Conservation (phyloP, 768 basidiomycete genomes). For the Lentinula raphanica region DNA sequence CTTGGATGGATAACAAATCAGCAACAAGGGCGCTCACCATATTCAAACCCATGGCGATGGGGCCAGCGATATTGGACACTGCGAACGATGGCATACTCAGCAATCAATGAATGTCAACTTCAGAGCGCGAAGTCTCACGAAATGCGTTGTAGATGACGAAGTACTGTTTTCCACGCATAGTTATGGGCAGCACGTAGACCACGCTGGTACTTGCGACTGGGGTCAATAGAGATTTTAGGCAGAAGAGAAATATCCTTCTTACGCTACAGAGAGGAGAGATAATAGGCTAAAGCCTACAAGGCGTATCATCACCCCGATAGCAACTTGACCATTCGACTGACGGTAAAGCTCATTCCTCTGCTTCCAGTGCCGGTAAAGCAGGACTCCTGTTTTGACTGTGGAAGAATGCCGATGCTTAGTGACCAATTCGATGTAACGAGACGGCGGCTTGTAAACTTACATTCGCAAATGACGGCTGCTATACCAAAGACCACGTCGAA, state of each 20-base stretch:
- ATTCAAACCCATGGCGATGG: not conserved
- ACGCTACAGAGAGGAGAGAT: not conserved
- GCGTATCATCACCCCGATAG: not conserved
- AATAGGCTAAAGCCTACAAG: not conserved
- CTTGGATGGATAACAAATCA: not conserved
- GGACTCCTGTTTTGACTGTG: not conserved
- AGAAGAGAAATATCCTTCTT: not conserved
- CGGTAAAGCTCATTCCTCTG: not conserved
- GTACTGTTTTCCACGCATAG: not conserved
- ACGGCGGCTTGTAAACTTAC: not conserved
- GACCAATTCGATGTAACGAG: not conserved
- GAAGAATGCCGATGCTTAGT: not conserved
- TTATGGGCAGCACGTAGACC: not conserved
- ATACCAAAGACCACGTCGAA: not conserved
- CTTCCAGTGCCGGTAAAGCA: constrained; percentile 1
- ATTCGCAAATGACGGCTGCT: not conserved
- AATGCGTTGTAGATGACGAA: not conserved
- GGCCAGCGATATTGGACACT: not conserved
- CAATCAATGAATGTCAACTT: not conserved
- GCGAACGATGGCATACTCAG: not conserved
- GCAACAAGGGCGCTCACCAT: not conserved
- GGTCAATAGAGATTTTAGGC: not conserved
- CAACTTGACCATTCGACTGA: not conserved
- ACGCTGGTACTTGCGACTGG: not conserved
- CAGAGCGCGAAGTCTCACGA: not conserved